A percentile compares a stretch with the other conserved stretches of the same genome.
These are phyloP conservation scores for Sistotremastrum niveocremeum DNA, from an alignment of 768 basidiomycete genomes.

Conservation along the genomic window DNA sequence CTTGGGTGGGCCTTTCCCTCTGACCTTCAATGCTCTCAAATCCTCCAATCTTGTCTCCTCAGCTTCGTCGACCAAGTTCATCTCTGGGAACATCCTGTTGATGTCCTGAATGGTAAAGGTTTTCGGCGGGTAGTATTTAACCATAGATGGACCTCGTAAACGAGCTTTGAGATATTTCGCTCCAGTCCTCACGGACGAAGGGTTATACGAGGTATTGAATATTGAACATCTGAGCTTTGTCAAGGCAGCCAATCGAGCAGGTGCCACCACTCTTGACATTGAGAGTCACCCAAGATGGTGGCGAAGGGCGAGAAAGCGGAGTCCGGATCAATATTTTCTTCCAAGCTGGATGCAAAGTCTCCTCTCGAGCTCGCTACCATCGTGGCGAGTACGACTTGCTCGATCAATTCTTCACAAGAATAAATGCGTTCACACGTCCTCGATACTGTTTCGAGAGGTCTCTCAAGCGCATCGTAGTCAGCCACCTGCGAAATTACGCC, in stretches of 20 bases:
- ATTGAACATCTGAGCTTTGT: constrained; percentile 52
- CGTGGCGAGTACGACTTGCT: too few species aligned
- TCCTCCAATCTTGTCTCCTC: constrained; percentile 61
- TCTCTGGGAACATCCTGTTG: constrained; percentile 36
- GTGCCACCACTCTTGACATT: constrained; percentile 14
- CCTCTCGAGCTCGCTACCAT: too few species aligned
- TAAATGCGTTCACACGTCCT: too few species aligned
- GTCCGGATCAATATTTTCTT: too few species aligned
- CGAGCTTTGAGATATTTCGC: constrained; percentile 81
- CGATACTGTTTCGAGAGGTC: too few species aligned
- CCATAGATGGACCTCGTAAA: constrained; percentile 76
- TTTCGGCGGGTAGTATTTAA: constrained; percentile 58
- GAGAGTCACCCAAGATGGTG: too few species aligned
- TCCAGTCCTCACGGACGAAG: constrained; percentile 65
- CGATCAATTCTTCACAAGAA: too few species aligned
- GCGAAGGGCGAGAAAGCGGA: too few species aligned
- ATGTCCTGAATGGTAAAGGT: constrained; percentile 41
- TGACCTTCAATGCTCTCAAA: constrained; percentile 48
- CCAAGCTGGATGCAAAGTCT: too few species aligned
- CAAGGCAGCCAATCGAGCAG: constrained; percentile 46
- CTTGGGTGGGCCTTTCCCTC: constrained; percentile 76
- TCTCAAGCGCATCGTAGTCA: too few species aligned
- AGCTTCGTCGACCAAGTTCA: constrained; percentile 48
- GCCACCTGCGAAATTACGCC: too few species aligned
- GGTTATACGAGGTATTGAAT: constrained; percentile 86